A percentile compares a stretch with the other conserved stretches of the same genome.
Evolutionary conservation across 208 protist species (phyloP).

Genomic region (Leishmania amazonensis): DNA sequence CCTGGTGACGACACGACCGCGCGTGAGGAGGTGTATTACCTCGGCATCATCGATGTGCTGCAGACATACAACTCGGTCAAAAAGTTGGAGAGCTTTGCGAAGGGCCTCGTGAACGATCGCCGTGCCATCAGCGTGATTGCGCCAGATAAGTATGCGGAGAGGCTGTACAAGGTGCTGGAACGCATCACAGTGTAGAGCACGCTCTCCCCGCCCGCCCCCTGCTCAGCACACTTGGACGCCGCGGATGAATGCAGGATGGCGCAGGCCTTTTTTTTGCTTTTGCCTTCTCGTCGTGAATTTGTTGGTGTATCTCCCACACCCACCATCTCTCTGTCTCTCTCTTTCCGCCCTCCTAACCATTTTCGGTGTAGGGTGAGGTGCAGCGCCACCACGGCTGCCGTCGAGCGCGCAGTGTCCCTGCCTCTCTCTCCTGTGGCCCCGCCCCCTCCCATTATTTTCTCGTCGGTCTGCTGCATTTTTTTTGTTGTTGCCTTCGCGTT

Average conservation of each 20-base stretch:
- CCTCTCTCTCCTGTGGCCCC: neutral
- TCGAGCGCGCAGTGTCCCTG: neutral
- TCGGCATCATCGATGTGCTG: constrained; percentile 94
- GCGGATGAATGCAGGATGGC: neutral
- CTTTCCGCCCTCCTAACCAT: neutral
- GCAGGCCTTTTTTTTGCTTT: neutral
- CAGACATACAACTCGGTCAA: constrained; percentile 90
- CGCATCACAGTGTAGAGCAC: constrained; percentile 63
- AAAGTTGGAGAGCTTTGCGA: constrained; percentile 87
- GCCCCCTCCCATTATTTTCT: neutral
- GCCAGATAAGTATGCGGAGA: constrained; percentile 79
- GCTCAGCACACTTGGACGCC: neutral
- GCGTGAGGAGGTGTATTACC: constrained; percentile 90
- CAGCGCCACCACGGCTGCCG: neutral
- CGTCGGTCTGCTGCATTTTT: neutral
- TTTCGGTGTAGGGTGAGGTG: neutral
- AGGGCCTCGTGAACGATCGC: constrained; percentile 73
- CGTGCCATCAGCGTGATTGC: constrained; percentile 85
- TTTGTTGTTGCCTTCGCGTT: neutral
- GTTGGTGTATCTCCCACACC: neutral
- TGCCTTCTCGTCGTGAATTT: neutral
- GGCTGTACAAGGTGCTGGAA: constrained; percentile 80
- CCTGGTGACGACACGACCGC: constrained; percentile 66
- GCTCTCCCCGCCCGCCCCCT: neutral
- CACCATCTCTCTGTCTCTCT: neutral